These are phyloP conservation scores for Leccinum boreale DNA, from an alignment of 768 basidiomycete species.

Conservation along the genomic window DNA sequence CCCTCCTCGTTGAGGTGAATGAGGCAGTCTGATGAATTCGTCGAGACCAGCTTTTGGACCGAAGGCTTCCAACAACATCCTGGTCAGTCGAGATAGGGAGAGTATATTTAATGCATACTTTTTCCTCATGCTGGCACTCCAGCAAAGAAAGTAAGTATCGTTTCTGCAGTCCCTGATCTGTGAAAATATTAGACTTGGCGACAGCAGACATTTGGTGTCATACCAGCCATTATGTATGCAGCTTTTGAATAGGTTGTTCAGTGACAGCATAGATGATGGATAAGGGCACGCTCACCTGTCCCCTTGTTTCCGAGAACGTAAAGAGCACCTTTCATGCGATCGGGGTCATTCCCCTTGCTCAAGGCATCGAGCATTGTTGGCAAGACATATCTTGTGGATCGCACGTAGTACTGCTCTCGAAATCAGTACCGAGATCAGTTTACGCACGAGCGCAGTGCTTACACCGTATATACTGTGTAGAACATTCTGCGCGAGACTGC, in stretches of 20 bases:
- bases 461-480: slow-evolving; percentile 64
- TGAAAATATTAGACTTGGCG: slow-evolving; percentile 10
- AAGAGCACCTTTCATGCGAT: slow-evolving; percentile 93
- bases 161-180: slow-evolving; percentile 56
- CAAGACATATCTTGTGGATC: slow-evolving; percentile 65
- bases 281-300: slow-evolving; percentile 43
- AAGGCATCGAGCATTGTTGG: slow-evolving; percentile 61
- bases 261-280: background rate
- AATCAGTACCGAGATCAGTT: slow-evolving; percentile 18
- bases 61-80: slow-evolving; percentile 16
- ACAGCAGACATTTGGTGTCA: slow-evolving; percentile 18
- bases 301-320: slow-evolving; percentile 77
- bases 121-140: slow-evolving; percentile 82
- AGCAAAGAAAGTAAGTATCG: slow-evolving; percentile 61
- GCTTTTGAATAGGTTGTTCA: slow-evolving; percentile 36
- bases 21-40: slow-evolving; percentile 60
- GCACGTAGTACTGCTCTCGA: slow-evolving; percentile 55
- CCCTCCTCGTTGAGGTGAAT: slow-evolving; percentile 61
- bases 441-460: slow-evolving; percentile 21
- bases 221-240: slow-evolving; percentile 67
- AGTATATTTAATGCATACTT: slow-evolving; percentile 41
- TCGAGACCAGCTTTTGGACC: slow-evolving; percentile 26
- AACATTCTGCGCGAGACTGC: slow-evolving; percentile 66
- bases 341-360: slow-evolving; percentile 76
- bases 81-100: slow-evolving; percentile 49